Percentiles rank a stretch among this genome's conserved stretches.
Evolutionary conservation across 441 rosid species (phyloP).

Genomic region (Capsella rubella): DNA sequence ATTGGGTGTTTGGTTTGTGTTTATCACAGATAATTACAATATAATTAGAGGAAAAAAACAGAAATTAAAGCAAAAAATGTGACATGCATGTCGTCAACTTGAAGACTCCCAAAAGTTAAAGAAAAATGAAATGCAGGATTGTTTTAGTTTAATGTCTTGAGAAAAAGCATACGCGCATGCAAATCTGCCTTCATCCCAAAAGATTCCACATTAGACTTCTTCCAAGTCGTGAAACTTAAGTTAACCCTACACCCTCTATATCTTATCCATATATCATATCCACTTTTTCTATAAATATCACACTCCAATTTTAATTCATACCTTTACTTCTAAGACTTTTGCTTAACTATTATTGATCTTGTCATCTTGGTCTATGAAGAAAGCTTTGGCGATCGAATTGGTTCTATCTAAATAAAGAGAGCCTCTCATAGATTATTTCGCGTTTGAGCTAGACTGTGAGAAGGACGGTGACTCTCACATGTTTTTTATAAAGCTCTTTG

Average conservation of each 20-base stretch:
- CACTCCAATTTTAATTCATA: not conserved
- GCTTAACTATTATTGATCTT: not conserved
- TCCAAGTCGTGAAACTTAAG: constrained; percentile 40
- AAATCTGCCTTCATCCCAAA: constrained; percentile 32
- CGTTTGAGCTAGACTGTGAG: too few species aligned
- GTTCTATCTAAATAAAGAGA: too few species aligned
- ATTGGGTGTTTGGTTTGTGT: not conserved
- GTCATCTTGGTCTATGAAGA: too few species aligned
- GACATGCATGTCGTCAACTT: constrained; percentile 37
- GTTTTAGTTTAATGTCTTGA: constrained; percentile 34
- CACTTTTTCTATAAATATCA: not conserved
- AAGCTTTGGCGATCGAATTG: too few species aligned
- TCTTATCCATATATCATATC: constrained; percentile 23
- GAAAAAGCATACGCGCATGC: constrained; percentile 50
- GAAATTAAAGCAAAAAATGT: constrained; percentile 15
- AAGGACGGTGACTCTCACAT: too few species aligned
- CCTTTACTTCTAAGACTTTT: constrained; percentile 1
- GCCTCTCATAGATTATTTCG: too few species aligned
- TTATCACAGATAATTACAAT: not conserved
- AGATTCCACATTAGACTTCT: constrained; percentile 41
- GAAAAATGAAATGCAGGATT: not conserved
- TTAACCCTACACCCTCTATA: constrained; percentile 36
- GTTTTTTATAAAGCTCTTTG: too few species aligned
- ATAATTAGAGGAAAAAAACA: not conserved
- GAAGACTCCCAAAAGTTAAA: constrained; percentile 39